Evolutionary conservation across 768 basidiomycete species (phyloP), one percentile per base, ranked within the genome.

Genomic region (Paxillus ammoniavirescens): DNA sequence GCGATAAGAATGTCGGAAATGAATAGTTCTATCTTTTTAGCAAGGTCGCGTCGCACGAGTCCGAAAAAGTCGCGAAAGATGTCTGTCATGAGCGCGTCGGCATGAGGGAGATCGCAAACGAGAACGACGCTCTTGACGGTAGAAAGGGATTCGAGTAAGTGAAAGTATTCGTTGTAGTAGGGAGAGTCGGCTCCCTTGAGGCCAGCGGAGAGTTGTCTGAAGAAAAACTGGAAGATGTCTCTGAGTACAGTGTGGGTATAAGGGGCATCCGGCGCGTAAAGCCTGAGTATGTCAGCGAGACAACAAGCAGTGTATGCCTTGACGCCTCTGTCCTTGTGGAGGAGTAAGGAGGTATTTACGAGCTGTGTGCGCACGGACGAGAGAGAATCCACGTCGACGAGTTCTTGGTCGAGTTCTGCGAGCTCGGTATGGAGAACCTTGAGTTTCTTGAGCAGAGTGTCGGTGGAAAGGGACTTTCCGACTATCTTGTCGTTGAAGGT

Each of bases 181-280:
- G 91, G 82, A 0, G 87, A 79, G 52, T 95, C 91, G 0, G 84
- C 74, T 37, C 86, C 82, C 58, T 86, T 87, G 63, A 93, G 83
- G 1, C 86, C 87, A 1, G 77, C 77, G 2, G 79, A 74, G 52
- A 99, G 84, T 68, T 97, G 96, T 35, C 84, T 77, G 67, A 93
- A 86, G 80, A 98, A 92, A 78, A 99, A 98, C 62, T 93, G 85
- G 72, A 99, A 99, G 67, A 98, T 95, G 70, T 97, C 93, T 76
- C 91, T 80, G 35, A 98, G 83, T 68, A 98, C 91, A 45, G 79
- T 72, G 47, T 87, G 85, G 13, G 87, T 7, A 67, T 96, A 98
- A 12, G 97, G 97, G 21, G 97, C 95, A 69, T 98, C 93, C 1
- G 97, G 97, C 1, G 97, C 97, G 68, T 93, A 98, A 37, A 98